A percentile compares a stretch with the other conserved stretches of the same genome.
phyloP scores from a whole-genome alignment of 192 early-diverging fungal genomes.

The Coemansia sp. region DNA sequence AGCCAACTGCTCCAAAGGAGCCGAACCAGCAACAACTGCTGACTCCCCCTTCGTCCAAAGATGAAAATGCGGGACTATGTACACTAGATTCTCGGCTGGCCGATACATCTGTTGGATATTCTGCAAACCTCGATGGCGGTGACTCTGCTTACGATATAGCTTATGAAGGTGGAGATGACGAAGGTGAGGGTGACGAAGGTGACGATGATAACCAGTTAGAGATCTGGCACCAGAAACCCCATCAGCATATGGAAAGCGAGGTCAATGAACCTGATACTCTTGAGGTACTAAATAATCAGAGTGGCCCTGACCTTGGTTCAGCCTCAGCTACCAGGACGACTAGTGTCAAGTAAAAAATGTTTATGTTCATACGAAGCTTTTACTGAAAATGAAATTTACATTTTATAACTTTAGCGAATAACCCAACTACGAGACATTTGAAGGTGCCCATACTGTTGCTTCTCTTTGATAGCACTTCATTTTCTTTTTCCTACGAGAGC shows the following conservation, averaged over 20 bases:
- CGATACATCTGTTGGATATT: background rate
- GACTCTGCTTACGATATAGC: background rate
- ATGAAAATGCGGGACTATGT: background rate
- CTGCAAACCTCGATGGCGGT: background rate
- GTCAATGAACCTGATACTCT: background rate
- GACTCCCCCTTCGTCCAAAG: conserved; percentile 36
- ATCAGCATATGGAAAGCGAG: background rate
- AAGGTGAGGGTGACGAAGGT: background rate
- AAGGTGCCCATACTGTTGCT: too few relatives aligned
- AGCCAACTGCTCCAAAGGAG: background rate
- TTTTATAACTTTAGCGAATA: too few relatives aligned
- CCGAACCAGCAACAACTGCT: background rate
- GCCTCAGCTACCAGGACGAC: background rate
- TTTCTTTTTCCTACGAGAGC: too few relatives aligned
- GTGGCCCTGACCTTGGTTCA: background rate
- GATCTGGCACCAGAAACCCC: background rate
- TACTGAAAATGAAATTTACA: too few relatives aligned
- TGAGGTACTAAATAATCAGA: background rate
- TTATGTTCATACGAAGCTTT: background rate
- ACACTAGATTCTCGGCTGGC: background rate
- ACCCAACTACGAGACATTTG: too few relatives aligned
- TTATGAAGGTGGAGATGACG: background rate
- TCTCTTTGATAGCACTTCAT: too few relatives aligned
- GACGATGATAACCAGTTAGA: background rate
- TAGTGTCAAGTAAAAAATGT: background rate